Evolutionary conservation across 352 stramenopile species (phyloP), one percentile per base, ranked within the genome.

Genomic region (Pythium chondricola): DNA sequence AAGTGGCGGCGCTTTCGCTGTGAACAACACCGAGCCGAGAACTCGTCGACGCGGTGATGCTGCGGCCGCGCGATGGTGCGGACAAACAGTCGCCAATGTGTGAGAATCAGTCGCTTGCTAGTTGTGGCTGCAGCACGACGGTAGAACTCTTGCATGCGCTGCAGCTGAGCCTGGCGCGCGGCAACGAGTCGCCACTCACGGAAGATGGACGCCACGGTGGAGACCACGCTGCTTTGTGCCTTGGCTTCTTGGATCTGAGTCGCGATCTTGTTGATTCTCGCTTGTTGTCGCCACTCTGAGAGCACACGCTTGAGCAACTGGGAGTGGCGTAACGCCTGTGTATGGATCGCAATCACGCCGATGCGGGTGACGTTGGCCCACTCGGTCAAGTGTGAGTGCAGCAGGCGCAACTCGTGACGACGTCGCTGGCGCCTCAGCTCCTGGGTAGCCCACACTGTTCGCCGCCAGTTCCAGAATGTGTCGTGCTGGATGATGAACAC

Each of bases 291-390:
- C 82, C 82, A 93, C 25, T 45, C 59, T 24, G 10, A 26, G 20
- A 86, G 58, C 3, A 72, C 32, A 13, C 16, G 20, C 14, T 64
- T 51, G 6, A 75, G 21, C 7, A 71, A 39, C 2, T 58, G 55
- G 0, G 11, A 42, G 24, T 77, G 37, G 4, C 63, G 71, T 13
- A 74, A 27, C 3, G 47, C 56, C 13, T 51, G 41, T 24, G 58
- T 63, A 32, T 75, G 63, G 17, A 62, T 51, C 0, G 65, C 65
- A 20, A 86, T 86, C 5, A 89, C 52, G 24, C 50, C 61, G 2
- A 89, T 63, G 0, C 75, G 71, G 1, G 75, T 69, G 21, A 72
- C 9, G 47, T 85, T 85, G 2, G 71, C 40, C 78, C 78, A 90
- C 36, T 83, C 71, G 0, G 9, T 48, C 40, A 86, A 74, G 25